These are phyloP conservation scores for Thraustochytrium striatum DNA, from an alignment of 352 stramenopile genomes.

Conservation along the genomic window DNA sequence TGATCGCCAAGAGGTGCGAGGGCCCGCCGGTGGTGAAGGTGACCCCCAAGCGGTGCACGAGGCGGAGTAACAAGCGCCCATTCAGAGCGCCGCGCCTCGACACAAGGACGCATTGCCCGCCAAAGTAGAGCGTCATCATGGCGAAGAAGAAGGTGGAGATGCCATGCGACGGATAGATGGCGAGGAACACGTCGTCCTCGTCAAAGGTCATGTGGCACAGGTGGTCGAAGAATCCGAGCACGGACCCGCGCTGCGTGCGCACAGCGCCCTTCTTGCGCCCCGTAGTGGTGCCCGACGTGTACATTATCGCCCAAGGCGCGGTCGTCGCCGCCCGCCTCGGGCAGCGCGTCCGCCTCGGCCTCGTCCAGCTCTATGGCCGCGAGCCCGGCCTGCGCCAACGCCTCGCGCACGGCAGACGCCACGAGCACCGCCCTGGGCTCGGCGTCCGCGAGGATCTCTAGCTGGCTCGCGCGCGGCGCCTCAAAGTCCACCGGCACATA, in stretches of 20 bases:
- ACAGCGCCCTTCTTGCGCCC: constrained; percentile 32
- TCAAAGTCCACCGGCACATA: too few relatives aligned
- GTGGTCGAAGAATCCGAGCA: constrained; percentile 28
- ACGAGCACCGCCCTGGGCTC: too few relatives aligned
- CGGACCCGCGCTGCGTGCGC: background rate
- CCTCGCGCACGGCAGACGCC: too few relatives aligned
- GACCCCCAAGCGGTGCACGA: background rate
- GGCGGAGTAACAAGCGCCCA: background rate
- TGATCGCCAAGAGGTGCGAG: constrained; percentile 19
- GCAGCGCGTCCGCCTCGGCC: too few relatives aligned
- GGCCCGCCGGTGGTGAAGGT: constrained; percentile 31
- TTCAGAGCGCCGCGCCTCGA: background rate
- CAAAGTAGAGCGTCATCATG: constrained; percentile 26
- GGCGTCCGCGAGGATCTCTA: too few relatives aligned
- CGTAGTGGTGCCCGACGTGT: constrained; percentile 18
- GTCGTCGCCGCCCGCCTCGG: too few relatives aligned
- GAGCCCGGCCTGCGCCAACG: too few relatives aligned
- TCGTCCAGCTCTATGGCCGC: too few relatives aligned
- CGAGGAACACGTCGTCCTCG: constrained; percentile 8
- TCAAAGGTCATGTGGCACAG: constrained; percentile 19
- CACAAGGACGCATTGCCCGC: background rate
- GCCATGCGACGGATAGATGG: constrained; percentile 34
- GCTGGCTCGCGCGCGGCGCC: too few relatives aligned
- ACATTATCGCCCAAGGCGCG: constrained; percentile 32
- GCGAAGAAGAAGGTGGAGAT: constrained; percentile 46